Percentiles rank a stretch among this genome's conserved stretches.
Conservation (phyloP, 129 eudicot species). For the Flaveria brownii region DNA sequence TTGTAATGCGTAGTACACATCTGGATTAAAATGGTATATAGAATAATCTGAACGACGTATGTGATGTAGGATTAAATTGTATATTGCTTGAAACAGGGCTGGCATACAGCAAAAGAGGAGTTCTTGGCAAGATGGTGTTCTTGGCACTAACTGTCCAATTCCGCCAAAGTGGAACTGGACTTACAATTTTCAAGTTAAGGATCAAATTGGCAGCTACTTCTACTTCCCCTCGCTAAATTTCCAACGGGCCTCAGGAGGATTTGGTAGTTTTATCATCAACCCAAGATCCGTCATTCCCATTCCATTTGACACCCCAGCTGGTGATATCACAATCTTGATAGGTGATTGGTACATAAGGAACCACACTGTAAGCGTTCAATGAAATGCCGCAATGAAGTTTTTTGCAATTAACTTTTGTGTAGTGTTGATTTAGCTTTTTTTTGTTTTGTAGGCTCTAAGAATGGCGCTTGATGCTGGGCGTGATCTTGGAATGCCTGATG, state of each 20-base stretch:
- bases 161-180: constrained; percentile 65
- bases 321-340: constrained; percentile 52
- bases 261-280: constrained; percentile 54
- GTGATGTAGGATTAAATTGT: constrained; percentile 8
- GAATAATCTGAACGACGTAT: not conserved
- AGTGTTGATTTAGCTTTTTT: not conserved
- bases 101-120: constrained; percentile 64
- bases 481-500: constrained; percentile 91
- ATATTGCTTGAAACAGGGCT: constrained; percentile 41
- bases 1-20: not conserved
- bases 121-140: constrained; percentile 67
- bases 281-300: constrained; percentile 58
- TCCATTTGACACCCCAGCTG: constrained; percentile 59
- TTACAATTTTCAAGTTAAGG: constrained; percentile 63
- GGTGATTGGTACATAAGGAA: constrained; percentile 65
- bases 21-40: not conserved
- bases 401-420: not conserved
- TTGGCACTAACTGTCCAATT: constrained; percentile 64
- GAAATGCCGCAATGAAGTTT: constrained; percentile 9
- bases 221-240: constrained; percentile 60
- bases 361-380: constrained; percentile 51
- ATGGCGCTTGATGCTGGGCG: constrained; percentile 66
- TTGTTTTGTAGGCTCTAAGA: constrained; percentile 64
- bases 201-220: constrained; percentile 64
- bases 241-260: constrained; percentile 64